Evolutionary conservation across 192 early-diverging fungal species (phyloP), one percentile per base, ranked within the genome.

Genomic region (Podila clonocystis): DNA sequence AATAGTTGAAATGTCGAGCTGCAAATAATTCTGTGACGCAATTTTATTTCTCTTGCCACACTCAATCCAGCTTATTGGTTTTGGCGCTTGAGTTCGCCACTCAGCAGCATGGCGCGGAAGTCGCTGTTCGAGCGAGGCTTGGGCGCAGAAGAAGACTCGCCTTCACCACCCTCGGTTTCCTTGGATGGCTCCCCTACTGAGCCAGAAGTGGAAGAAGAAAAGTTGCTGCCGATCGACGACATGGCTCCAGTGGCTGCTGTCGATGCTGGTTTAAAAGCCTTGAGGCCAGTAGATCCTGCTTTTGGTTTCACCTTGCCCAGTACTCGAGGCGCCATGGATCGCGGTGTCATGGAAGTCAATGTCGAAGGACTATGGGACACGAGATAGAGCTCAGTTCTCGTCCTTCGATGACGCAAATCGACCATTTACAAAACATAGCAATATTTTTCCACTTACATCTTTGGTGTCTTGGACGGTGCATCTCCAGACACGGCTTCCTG

Each of bases 81-180:
- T 22, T 68, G 30, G 8, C 41, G 41, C 61, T 72, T 79, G 58
- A 72, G 70, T 17, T 58, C 48, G 15, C 76, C 76, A 17, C 76
- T 72, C 5, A 72, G 65, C 69, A 71, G 49, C 41, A 72, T 26
- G 0, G 63, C 70, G 6, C 76, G 50, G 22, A 79, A 79, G 30
- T 79, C 69, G 0, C 64, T 70, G 52, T 79, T 79, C 17, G 57
- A 65, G 65, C 72, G 72, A 26, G 69, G 72, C 38, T 48, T 60
- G 2, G 22, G 45, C 29, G 58, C 29, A 3, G 71, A 38, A 0
- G 26, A 50, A 26, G 26, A 50, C 26, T 57, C 58, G 20, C 48
- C 31, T 58, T 31, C 57, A 0, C 29, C 22, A 2, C 9, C 50
- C 5, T 30, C 57, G 0, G 22, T 58, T 9, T 31, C 49, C 36